Base-by-base conservation (phyloP, 2,329 filamentous ascomycete species). In the Penicillium sclerotiorum region DNA sequence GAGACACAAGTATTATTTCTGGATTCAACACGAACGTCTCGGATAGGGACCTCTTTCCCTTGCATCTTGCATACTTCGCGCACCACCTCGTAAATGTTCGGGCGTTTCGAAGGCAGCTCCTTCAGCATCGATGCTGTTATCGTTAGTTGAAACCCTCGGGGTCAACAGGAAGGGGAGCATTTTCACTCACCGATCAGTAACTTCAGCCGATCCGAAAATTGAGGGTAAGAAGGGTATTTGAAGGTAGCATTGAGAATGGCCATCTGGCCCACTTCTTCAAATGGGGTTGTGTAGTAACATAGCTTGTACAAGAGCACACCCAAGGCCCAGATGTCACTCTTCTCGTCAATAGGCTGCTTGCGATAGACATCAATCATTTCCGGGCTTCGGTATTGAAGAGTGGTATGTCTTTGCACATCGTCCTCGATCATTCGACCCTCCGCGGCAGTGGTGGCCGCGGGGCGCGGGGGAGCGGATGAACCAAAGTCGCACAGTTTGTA, bases 401-500 rank as follows among this genome's bases (percentile, higher is more conserved):
- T 99, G 0, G 94, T 99, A 69, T 99, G 93, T 64, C 90, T 89
- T 73, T 97, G 94, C 11, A 99, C 87, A 72, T 99, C 94, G 67
- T 99, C 94, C 71, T 99, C 94, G 66, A 97, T 90, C 61, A 95
- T 73, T 49, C 93, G 86, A 59, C 93, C 96, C 72, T 99, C 94
- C 32, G 86, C 85, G 6, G 92, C 88, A 5, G 89, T 93, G 13
- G 85, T 89, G 11, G 94, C 92, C 35, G 94, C 91, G 11, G 91
- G 86, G 55, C 88, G 82, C 28, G 94, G 92, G 22, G 87, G 78
- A 3, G 94, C 91, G 4, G 94, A 86, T 5, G 92, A 96, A 27
- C 94, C 94, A 79, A 99, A 99, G 77, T 99, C 94, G 76, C 94
- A 99, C 30, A 99, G 82, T 77, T 99, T 99, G 80, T 96, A 99